Evolutionary conservation across 345 rosid species (phyloP).

Genomic region (Syzygium jambos): DNA sequence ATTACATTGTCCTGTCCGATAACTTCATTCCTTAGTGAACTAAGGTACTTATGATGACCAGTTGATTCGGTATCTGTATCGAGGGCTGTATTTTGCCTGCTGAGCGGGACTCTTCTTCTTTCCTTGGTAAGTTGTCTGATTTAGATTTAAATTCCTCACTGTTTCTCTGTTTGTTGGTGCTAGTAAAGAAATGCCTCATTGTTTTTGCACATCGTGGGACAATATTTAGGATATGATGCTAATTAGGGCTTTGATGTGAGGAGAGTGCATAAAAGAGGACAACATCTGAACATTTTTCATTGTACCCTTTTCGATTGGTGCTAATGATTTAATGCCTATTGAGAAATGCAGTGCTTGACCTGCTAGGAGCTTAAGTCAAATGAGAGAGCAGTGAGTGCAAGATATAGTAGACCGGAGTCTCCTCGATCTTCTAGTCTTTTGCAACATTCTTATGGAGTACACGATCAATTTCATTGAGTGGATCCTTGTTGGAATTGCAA

Average conservation of each 20-base stretch:
- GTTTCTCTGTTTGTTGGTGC: neutral
- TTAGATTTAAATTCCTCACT: neutral
- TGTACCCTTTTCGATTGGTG: neutral
- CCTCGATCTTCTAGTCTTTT: neutral
- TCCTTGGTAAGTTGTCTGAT: neutral
- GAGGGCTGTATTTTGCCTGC: neutral
- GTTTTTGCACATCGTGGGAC: neutral
- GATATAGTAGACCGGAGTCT: neutral
- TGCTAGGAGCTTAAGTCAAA: neutral
- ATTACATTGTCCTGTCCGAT: neutral
- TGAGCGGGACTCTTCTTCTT: neutral
- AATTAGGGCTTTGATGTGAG: neutral
- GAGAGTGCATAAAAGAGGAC: neutral
- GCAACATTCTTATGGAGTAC: neutral
- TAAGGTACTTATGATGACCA: neutral
- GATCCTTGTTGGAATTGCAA: neutral
- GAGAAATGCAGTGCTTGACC: neutral
- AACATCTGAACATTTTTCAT: neutral
- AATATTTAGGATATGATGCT: neutral
- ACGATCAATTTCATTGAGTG: neutral
- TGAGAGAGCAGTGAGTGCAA: neutral
- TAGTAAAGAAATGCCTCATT: neutral
- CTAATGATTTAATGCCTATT: neutral
- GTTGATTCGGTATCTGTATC: neutral
- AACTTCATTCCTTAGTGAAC: neutral